These are phyloP conservation scores for Boletus sensibilis DNA, from an alignment of 768 basidiomycete genomes.

Conservation along the genomic window DNA sequence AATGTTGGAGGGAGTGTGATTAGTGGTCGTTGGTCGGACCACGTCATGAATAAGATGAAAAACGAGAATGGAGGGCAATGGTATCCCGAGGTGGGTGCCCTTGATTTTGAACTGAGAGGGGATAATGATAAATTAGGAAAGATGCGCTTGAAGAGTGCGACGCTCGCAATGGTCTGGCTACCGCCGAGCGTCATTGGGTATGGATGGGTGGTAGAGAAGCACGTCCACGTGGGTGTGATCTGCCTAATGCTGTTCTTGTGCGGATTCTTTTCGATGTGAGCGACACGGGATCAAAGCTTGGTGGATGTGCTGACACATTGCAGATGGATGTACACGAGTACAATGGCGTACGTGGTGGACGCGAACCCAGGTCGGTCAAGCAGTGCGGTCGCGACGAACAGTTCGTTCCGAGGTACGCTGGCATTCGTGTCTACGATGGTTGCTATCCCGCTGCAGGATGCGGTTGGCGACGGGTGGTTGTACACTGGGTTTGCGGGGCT, in stretches of 20 bases:
- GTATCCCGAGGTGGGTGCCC: slow-evolving; percentile 61
- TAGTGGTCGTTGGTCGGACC: slow-evolving; percentile 61
- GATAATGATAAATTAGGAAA: slow-evolving; percentile 25
- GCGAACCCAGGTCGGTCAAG: slow-evolving; percentile 80
- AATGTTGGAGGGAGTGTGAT: slow-evolving; percentile 51
- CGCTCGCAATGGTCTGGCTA: slow-evolving; percentile 49
- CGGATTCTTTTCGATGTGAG: slow-evolving; percentile 76
- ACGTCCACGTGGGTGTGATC: slow-evolving; percentile 62
- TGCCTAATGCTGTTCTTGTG: slow-evolving; percentile 69
- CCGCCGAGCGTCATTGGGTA: slow-evolving; percentile 65
- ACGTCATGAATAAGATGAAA: slow-evolving; percentile 42
- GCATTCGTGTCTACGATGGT: slow-evolving; percentile 72
- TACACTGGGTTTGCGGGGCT: slow-evolving; percentile 68
- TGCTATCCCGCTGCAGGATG: slow-evolving; percentile 71
- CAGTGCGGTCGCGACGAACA: slow-evolving; percentile 74
- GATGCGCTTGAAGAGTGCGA: slow-evolving; percentile 73
- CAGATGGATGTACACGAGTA: slow-evolving; percentile 63
- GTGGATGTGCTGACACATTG: slow-evolving; percentile 1
- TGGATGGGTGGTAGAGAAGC: slow-evolving; percentile 71
- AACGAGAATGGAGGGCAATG: slow-evolving; percentile 44
- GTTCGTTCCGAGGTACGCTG: slow-evolving; percentile 65
- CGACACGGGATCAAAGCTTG: background rate
- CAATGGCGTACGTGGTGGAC: slow-evolving; percentile 84
- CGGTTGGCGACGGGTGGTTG: slow-evolving; percentile 76
- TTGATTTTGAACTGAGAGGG: background rate